Evolutionary conservation across 2,329 filamentous ascomycete species (phyloP), one percentile per base, ranked within the genome.

Genomic region (Fusarium anthophilum): DNA sequence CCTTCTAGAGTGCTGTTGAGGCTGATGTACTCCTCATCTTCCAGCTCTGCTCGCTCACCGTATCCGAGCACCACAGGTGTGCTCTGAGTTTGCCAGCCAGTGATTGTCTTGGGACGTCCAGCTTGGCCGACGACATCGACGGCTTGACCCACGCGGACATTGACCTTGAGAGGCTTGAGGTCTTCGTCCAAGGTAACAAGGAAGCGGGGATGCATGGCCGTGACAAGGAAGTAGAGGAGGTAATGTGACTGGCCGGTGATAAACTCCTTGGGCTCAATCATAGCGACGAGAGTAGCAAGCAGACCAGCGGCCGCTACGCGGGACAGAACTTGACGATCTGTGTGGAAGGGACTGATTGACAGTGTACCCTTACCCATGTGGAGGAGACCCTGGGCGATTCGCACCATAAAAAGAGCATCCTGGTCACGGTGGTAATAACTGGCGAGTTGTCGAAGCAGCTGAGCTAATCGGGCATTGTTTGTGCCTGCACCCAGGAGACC

Each of bases 291-390:
- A 32, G 98, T 95, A 18, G 96, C 93, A 66, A 99, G 89, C 53
- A 99, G 88, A 78, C 96, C 96, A 22, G 95, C 94, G 32, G 96
- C 92, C 30, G 95, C 92, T 41, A 99, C 97, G 71, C 94, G 91
- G 6, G 96, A 99, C 63, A 99, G 90, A 30, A 99, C 94, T 83
- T 98, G 95, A 66, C 97, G 93, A 82, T 99, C 97, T 24, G 96
- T 98, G 87, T 99, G 96, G 92, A 99, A 99, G n/a, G 96, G 96
- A 83, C 94, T 98, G 80, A 98, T 89, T 7, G 95, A 94, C 80
- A 99, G 90, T 8, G 96, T 98, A 77, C 97, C 96, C 87, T 99
- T 99, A 86, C 97, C 97, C 95, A 98, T 98, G 87, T 99, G 97
- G 76, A 99, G 84, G 51, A 99, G 90, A 85, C 97, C 96, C 82